Base-by-base conservation (phyloP, 148 eudicot species). In the Amaranthus palmeri region DNA sequence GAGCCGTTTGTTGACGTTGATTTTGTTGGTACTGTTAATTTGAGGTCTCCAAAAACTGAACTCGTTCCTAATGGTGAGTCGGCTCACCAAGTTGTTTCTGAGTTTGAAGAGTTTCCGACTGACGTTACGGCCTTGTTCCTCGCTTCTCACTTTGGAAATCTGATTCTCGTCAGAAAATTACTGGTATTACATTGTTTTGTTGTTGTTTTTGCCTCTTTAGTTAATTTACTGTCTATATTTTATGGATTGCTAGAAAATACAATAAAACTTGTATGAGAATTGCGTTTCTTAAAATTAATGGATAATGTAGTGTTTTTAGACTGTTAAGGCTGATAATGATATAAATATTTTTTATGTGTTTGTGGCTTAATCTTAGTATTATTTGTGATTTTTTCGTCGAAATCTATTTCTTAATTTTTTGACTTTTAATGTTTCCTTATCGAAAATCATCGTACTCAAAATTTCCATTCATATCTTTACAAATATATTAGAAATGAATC, bases 101-200 rank as follows among this genome's bases (percentile, higher is more conserved):
- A 87, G 80, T 81, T 79, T 25, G 89, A 90, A 47, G 96, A 87
- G 91, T 87, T 87, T 63, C 83, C 72, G 72, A 85, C 91, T 3
- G 90, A 90, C 54, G 90, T 87, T 40, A 84, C 89, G 2, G 84
- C 91, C 4, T 73, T 90, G 69, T 90, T 90, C 68, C 81, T 87
- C 49, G 96, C 91, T 73, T 84, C 96, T 72, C 86, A 83, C 72
- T 75, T 81, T 12, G 96, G 91, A 53, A 86, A 87, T 68, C 45
- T 80, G 8, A 55, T 70, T 10, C 83, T 90, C 60, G 82, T 90
- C 46, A 81, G 68, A 42, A 83, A 83, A 75, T 80, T 90, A 58
- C 87, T 90, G 88, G 96, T 86, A 72, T 41, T 52, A 18, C 36
- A 13, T 65, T 61, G 2, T 7, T 11, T 11, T 45, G 1, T 48